phyloP scores from a whole-genome alignment of 306 rosid genomes.

The Gillenia trifoliata region DNA sequence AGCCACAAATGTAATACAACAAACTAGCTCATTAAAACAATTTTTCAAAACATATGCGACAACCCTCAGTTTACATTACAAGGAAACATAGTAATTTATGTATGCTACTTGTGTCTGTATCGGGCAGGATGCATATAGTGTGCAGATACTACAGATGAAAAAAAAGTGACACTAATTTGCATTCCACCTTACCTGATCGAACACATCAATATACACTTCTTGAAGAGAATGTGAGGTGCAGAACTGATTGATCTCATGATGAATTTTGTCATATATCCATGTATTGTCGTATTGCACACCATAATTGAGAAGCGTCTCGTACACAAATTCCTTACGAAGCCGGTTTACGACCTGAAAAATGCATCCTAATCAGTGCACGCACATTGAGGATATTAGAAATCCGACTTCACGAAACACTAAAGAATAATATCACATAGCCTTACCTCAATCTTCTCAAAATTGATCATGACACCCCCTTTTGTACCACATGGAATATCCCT shows the following conservation, averaged over 20 bases:
- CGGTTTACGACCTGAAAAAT: slow-evolving; percentile 75
- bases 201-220: slow-evolving; percentile 90
- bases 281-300: slow-evolving; percentile 83
- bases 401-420: not conserved
- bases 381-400: slow-evolving; percentile 1
- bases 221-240: slow-evolving; percentile 86
- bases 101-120: not conserved
- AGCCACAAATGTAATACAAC: slow-evolving; percentile 5
- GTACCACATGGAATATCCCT: slow-evolving; percentile 93
- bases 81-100: not conserved
- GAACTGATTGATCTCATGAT: slow-evolving; percentile 89
- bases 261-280: slow-evolving; percentile 96
- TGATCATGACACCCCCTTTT: slow-evolving; percentile 92
- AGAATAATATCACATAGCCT: not conserved
- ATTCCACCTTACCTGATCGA: slow-evolving; percentile 63
- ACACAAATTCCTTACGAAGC: slow-evolving; percentile 68
- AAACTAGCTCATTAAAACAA: not conserved
- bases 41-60: not conserved
- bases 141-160: not conserved
- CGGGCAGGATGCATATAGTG: not conserved
- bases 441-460: slow-evolving; percentile 89
- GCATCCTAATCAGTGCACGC: slow-evolving; percentile 11
- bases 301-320: slow-evolving; percentile 73
- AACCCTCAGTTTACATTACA: slow-evolving; percentile 10
- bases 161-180: not conserved